Percentiles rank a stretch among this genome's conserved stretches.
phyloP scores from a whole-genome alignment of 345 rosid genomes.

The Acer campestre region DNA sequence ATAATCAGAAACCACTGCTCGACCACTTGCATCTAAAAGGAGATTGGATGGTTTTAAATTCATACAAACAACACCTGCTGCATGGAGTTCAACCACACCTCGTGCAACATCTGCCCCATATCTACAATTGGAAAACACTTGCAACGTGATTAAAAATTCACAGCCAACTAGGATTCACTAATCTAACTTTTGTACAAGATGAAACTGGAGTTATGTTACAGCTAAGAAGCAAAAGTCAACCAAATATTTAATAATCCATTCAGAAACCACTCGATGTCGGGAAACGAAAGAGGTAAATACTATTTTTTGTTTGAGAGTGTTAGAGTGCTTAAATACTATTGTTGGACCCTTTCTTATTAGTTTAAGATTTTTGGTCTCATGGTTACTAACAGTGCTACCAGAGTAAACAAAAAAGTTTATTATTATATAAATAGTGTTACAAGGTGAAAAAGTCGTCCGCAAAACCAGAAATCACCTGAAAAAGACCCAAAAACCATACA shows the following conservation, averaged over 20 bases:
- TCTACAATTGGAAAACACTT: slow-evolving; percentile 49
- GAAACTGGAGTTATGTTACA: neutral
- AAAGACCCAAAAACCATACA: neutral
- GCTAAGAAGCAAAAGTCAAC: neutral
- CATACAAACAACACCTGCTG: slow-evolving; percentile 97
- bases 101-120: slow-evolving; percentile 95
- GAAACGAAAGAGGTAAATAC: neutral
- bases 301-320: neutral
- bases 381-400: too few relatives aligned
- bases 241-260: neutral
- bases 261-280: neutral
- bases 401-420: neutral
- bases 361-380: too few relatives aligned
- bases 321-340: too few relatives aligned
- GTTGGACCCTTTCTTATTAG: too few relatives aligned
- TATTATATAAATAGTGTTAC: neutral
- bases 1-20: slow-evolving; percentile 92
- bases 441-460: neutral
- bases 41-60: slow-evolving; percentile 96
- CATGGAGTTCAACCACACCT: slow-evolving; percentile 96
- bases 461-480: neutral
- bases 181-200: neutral
- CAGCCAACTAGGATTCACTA: slow-evolving; percentile 12
- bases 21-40: slow-evolving; percentile 78
- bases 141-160: slow-evolving; percentile 28